Percentiles rank a stretch among this genome's conserved stretches.
These are phyloP conservation scores for Aegilops tauschii DNA, from an alignment of 176 grass and related monocot species.

Conservation along the genomic window DNA sequence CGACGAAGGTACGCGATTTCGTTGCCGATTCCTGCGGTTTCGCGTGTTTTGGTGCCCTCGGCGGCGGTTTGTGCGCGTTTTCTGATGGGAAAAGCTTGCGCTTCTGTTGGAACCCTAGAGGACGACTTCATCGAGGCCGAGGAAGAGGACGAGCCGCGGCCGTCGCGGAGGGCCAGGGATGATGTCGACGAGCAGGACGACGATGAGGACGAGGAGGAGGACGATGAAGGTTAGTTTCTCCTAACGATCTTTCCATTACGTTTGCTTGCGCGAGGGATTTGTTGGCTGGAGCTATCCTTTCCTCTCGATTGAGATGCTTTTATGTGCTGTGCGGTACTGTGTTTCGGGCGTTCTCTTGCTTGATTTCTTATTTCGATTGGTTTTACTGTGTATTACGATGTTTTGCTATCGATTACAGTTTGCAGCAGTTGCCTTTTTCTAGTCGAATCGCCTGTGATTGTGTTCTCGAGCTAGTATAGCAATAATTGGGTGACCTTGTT, in stretches of 20 bases:
- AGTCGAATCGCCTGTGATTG: not conserved
- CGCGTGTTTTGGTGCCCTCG: not conserved
- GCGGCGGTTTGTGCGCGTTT: not conserved
- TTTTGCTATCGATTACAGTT: not conserved
- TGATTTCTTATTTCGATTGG: not conserved
- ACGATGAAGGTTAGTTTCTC: constrained; percentile 66
- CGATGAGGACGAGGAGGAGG: constrained; percentile 62
- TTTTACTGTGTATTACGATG: not conserved
- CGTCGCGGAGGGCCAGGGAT: constrained; percentile 34
- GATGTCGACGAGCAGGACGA: constrained; percentile 51
- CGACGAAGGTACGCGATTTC: constrained; percentile 66
- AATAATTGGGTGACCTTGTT: not conserved
- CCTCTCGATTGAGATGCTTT: not conserved
- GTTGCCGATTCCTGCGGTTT: not conserved
- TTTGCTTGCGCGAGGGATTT: not conserved
- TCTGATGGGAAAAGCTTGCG: constrained; percentile 24
- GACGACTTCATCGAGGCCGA: constrained; percentile 50
- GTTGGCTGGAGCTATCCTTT: not conserved
- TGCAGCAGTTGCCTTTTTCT: not conserved
- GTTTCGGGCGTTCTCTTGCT: not conserved
- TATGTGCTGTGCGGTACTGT: not conserved
- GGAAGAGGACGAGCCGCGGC: constrained; percentile 57
- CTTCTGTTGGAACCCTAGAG: constrained; percentile 34
- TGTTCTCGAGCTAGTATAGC: not conserved
- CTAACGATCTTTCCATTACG: not conserved